Evolutionary conservation across 495 filamentous ascomycete species (phyloP), one percentile per base, ranked within the genome.

Genomic region (Talaromyces trachyspermus): DNA sequence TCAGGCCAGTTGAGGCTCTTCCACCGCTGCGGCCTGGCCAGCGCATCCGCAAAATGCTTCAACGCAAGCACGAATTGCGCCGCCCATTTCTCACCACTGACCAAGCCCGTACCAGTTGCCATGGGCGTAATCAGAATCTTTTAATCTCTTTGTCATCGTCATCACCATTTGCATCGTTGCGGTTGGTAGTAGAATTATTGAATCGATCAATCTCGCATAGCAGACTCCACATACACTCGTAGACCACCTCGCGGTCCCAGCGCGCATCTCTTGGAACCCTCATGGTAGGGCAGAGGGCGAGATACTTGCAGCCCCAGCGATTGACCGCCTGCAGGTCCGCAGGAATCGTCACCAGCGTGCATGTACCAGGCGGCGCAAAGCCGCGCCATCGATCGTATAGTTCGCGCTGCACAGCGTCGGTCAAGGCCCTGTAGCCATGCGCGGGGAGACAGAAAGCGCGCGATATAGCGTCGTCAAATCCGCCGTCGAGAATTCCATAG

Each of bases 221-320:
- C 51, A 78, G 48, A 52, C 68, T 69, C 75, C 75, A 76, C 1
- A 71, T 53, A 58, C 75, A 72, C 54, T 76, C 66, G 48, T 73
- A 76, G 15, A 76, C 68, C n/a, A 78, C 59, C 56, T 76, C 75
- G 2, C 69, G 66, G 50, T 78, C 68, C 73, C 74, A 78, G 14
- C 14, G 33, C 17, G 61, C 68, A 43, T 58, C 32, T 3, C 53
- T 27, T 0, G 72, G 73, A 12, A 64, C 53, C 20, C 66, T 52
- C 73, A 76, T 78, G 7, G 73, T 76, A 24, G 74, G 74, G 56
- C 74, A 78, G 14, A 78, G 47, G 6, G 65, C 71, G 12, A 78
- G 49, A 58, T 67, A 74, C 27, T 50, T 55, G 52, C 67, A 70
- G 4, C 55, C 58, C 54, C 64, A 67, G 2, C 52, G 41, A 38